Evolutionary conservation across 495 filamentous ascomycete genomes (phyloP).

Genomic region (Penicillium antarcticum): DNA sequence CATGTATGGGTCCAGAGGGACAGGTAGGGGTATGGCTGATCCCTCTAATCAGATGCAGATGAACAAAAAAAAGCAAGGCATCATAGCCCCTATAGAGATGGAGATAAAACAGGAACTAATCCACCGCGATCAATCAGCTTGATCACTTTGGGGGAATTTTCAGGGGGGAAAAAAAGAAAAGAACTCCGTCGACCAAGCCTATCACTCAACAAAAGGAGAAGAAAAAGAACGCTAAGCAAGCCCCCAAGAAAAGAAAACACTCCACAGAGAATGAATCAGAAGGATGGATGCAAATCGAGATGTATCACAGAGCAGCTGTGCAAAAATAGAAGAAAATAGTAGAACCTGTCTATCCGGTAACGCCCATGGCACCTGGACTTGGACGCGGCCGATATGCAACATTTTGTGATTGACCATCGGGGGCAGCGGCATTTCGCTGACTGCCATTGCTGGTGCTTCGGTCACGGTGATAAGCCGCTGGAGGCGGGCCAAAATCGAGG

Average conservation of each 20-base stretch:
- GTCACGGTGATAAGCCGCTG: constrained; percentile 30
- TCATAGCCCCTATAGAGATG: constrained; percentile 4
- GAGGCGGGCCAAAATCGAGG: constrained; percentile 28
- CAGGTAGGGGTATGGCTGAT: constrained; percentile 26
- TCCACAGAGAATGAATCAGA: constrained; percentile 13
- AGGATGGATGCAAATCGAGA: constrained; percentile 14
- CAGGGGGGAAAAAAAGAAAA: constrained; percentile 14
- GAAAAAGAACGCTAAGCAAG: constrained; percentile 33
- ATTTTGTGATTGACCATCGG: constrained; percentile 32
- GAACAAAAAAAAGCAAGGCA: constrained; percentile 6
- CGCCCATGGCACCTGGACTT: constrained; percentile 43
- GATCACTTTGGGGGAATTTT: constrained; percentile 29
- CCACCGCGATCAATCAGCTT: constrained; percentile 16
- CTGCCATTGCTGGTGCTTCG: constrained; percentile 43
- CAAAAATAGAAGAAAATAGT: constrained; percentile 14
- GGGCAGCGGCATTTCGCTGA: constrained; percentile 24
- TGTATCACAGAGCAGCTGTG: constrained; percentile 19
- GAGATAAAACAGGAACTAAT: constrained; percentile 10
- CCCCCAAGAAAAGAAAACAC: constrained; percentile 22
- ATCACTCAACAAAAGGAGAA: constrained; percentile 24
- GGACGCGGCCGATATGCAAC: constrained; percentile 41
- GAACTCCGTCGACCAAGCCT: constrained; percentile 37
- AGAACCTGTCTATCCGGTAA: constrained; percentile 33
- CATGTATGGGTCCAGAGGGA: constrained; percentile 13
- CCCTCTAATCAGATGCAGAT: constrained; percentile 27